Base-by-base conservation (phyloP, 805 yeast genomes). In the Candida methanosorbosa region DNA sequence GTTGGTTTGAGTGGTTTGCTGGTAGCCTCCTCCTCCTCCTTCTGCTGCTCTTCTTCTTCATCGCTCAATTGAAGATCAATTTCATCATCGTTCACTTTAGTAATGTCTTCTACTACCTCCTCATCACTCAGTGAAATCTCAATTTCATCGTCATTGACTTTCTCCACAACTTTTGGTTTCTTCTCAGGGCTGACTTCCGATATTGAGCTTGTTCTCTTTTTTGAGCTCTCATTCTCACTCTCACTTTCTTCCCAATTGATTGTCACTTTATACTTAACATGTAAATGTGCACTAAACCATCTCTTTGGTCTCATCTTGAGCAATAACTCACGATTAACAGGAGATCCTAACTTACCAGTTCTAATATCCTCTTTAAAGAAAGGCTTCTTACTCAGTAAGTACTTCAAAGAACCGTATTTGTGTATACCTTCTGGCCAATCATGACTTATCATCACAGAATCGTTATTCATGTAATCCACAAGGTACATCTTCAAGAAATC, bases 401-500 rank as follows among this genome's bases (percentile, higher is more conserved):
- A 38, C 0, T 54, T 42, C n/a, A 64, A 14, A 46, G 82, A 55
- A 0, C 97, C 97, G 53, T 70, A 59, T 5, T 72, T 57, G 29
- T 70, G 81, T 9, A 88, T 77, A 3, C 82, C 84, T 27, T 67
- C 77, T 0, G 98, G 98, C 98, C 98, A 92, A 61, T 92, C 98
- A 56, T 92, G 98, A 22, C 84, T 72, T 35, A 90, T 40, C 52
- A 81, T 65, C 1, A 87, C 52, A 44, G 84, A 82, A 14, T 41
- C 35, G 12, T 19, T 22, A 25, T 48, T 48, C 12, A 43, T 42
- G 22, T 30, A 37, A 38, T 48, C 32, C 38, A 70, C 45, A 46
- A 70, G 43, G 44, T 63, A 57, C 44, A 85, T 57, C 41, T 81
- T 81, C 25, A 75, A 42, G 36, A 71, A 72, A 37, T 81, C 81